Conservation (phyloP, 2,329 filamentous ascomycete genomes). For the Venturia carpophila region DNA sequence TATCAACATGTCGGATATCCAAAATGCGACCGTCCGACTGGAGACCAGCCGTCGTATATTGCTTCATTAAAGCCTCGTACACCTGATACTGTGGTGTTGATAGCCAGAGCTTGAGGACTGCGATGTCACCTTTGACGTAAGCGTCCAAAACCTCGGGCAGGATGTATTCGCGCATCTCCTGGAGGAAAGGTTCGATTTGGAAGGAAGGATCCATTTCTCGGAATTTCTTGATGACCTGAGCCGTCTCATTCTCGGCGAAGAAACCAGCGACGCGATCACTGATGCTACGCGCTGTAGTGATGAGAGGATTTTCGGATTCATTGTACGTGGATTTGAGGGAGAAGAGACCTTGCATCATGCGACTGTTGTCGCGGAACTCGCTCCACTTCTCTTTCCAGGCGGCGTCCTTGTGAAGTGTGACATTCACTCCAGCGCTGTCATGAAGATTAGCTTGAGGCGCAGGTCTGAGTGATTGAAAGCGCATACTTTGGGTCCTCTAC, state of each 20-base stretch:
- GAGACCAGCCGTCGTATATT: conserved; percentile 87
- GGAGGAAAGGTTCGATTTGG: conserved; percentile 88
- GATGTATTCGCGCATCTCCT: conserved; percentile 95
- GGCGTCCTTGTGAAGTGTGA: conserved; percentile 93
- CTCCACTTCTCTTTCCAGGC: conserved; percentile 98
- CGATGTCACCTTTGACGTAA: conserved; percentile 91
- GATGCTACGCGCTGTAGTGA: conserved; percentile 87
- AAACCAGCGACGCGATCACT: conserved; percentile 89
- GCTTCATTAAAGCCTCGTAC: conserved; percentile 92
- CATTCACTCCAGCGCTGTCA: conserved; percentile 77
- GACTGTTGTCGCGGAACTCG: conserved; percentile 85
- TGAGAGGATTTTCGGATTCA: conserved; percentile 93
- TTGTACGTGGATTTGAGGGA: conserved; percentile 80
- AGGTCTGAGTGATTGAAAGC: conserved; percentile 9
- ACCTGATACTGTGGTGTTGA: conserved; percentile 94
- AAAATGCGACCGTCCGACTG: conserved; percentile 92
- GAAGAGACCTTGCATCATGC: conserved; percentile 81
- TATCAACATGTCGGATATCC: conserved; percentile 91
- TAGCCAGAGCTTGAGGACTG: conserved; percentile 88
- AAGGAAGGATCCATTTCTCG: conserved; percentile 91
- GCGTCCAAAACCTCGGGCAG: conserved; percentile 94
- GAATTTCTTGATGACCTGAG: conserved; percentile 96
- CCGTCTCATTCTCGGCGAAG: conserved; percentile 97
- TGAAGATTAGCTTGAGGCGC: conserved; percentile 23
- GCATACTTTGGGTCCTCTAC: conserved; percentile 85